These are phyloP conservation scores for Nicotiana obtusifolia DNA, from an alignment of 257 asterid genomes.

Conservation along the genomic window DNA sequence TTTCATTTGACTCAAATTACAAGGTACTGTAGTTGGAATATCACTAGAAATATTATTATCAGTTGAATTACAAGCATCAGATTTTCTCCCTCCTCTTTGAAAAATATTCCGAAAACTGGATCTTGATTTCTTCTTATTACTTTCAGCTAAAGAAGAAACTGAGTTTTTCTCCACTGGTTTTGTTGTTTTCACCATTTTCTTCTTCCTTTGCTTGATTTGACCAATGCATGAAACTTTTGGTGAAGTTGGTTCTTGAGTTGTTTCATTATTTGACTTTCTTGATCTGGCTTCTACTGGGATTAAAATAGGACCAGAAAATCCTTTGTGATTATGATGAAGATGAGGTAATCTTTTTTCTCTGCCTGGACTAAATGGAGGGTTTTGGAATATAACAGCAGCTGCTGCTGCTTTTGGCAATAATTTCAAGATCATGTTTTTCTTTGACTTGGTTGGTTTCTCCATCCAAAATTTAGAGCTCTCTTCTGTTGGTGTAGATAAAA, in stretches of 20 bases:
- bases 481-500: not conserved
- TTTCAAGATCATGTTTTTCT: conserved; percentile 22
- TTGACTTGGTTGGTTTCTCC: conserved; percentile 27
- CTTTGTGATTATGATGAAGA: conserved; percentile 11
- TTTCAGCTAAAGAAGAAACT: no score
- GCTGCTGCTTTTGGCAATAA: conserved; percentile 31
- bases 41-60: not conserved
- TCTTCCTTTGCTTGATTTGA: conserved; percentile 40
- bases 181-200: not conserved
- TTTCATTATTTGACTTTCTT: conserved; percentile 18
- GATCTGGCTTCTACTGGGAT: conserved; percentile 32
- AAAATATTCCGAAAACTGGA: conserved; percentile 8
- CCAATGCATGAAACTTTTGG: conserved; percentile 62
- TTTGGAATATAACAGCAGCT: conserved; percentile 24
- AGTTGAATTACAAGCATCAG: conserved; percentile 13
- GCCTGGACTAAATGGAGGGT: conserved; percentile 38
- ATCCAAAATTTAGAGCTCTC: not conserved
- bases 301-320: conserved; percentile 35
- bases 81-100: conserved; percentile 22
- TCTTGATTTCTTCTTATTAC: conserved; percentile 13
- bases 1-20: conserved; percentile 41
- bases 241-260: conserved; percentile 43
- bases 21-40: conserved; percentile 17
- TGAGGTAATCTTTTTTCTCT: conserved; percentile 2
- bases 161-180: not conserved